Evolutionary conservation across 805 yeast species (phyloP).

Genomic region (Saccharomycopsis selenospora): DNA sequence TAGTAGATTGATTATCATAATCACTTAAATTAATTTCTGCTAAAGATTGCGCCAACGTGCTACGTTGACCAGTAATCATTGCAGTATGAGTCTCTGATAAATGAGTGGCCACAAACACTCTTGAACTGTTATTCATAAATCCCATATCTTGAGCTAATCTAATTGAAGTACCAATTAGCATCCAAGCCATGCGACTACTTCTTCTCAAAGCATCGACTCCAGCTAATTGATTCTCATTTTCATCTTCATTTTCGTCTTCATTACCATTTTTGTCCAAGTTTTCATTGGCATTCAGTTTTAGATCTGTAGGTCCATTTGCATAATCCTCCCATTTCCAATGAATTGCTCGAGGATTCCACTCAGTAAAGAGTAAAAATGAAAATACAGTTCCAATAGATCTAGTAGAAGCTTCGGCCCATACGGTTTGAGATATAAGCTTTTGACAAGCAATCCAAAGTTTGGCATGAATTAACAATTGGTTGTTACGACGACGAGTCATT

Average conservation of each 20-base stretch:
- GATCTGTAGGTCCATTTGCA: conserved; percentile 56
- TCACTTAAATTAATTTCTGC: conserved; percentile 57
- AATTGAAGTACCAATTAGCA: conserved; percentile 83
- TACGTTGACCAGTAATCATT: conserved; percentile 68
- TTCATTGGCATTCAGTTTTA: too few relatives aligned
- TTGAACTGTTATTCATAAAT: conserved; percentile 63
- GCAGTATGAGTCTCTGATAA: conserved; percentile 77
- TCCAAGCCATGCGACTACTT: conserved; percentile 88
- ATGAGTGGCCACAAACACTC: conserved; percentile 77
- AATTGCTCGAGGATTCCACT: conserved; percentile 94
- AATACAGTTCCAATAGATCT: conserved; percentile 80
- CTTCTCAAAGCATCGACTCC: conserved; percentile 82
- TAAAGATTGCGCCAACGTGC: conserved; percentile 68
- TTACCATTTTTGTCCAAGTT: conserved; percentile 22
- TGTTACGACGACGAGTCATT: conserved; percentile 5
- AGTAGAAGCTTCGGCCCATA: conserved; percentile 91
- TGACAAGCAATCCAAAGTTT: conserved; percentile 81
- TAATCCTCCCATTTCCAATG: conserved; percentile 85
- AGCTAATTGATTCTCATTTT: conserved; percentile 44
- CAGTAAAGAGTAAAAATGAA: conserved; percentile 79
- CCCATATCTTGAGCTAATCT: conserved; percentile 84
- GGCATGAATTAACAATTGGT: conserved; percentile 64
- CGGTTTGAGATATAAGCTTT: conserved; percentile 70
- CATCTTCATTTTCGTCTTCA: conserved; percentile 14
- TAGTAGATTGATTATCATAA: conserved; percentile 27